Percentiles rank a stretch among this genome's conserved stretches.
These are phyloP conservation scores for Coelastrella sp. DNA, from an alignment of 139 green algal genomes.

Conservation along the genomic window DNA sequence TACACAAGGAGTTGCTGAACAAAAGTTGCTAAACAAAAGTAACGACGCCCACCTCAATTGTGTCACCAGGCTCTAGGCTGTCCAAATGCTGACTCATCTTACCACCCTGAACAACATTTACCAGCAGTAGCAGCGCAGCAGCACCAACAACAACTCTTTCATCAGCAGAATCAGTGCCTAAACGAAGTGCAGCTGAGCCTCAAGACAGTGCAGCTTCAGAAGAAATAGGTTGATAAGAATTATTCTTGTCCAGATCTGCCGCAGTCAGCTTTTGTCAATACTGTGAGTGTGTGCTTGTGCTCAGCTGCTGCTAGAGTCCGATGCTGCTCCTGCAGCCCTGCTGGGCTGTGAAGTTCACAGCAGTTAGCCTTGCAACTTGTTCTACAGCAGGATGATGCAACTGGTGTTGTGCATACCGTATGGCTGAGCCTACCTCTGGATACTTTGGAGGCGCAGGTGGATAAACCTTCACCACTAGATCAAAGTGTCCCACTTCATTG, in stretches of 20 bases:
- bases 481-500: conserved; percentile 90
- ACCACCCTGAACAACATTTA: conserved; percentile 70
- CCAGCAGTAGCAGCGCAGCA: neutral
- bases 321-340: neutral
- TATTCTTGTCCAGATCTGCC: too few relatives aligned
- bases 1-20: too few relatives aligned
- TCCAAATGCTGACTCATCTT: conserved; percentile 77
- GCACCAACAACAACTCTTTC: neutral
- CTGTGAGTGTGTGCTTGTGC: too few relatives aligned
- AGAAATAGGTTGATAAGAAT: too few relatives aligned
- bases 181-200: too few relatives aligned
- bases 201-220: neutral
- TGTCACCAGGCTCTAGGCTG: conserved; percentile 83
- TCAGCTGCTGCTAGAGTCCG: too few relatives aligned
- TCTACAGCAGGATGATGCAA: too few relatives aligned
- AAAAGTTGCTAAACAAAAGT: neutral
- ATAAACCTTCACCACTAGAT: conserved; percentile 94
- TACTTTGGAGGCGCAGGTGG: conserved; percentile 3
- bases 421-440: neutral
- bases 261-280: too few relatives aligned
- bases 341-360: neutral
- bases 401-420: neutral
- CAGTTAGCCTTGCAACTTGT: neutral
- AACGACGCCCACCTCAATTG: conserved; percentile 74
- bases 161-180: neutral